Percentiles rank a stretch among this genome's conserved stretches.
Evolutionary conservation across 2,329 filamentous ascomycete species (phyloP).

Genomic region (Nothopassalora personata): DNA sequence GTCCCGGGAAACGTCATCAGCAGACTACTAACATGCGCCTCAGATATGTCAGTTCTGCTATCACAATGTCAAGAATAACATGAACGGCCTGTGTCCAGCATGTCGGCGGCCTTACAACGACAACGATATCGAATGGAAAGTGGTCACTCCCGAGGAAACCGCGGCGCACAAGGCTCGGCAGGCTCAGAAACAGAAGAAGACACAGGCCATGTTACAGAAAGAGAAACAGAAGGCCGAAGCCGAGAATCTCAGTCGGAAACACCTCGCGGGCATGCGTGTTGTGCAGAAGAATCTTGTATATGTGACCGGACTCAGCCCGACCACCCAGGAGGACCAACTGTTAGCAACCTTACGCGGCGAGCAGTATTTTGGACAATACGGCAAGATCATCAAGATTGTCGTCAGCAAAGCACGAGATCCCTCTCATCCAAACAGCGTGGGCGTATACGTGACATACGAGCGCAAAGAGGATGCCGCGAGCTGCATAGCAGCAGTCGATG

Average conservation of each 20-base stretch:
- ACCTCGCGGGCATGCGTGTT: constrained; percentile 88
- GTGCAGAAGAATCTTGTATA: constrained; percentile 99
- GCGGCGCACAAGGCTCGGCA: constrained; percentile 65
- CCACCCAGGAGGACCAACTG: constrained; percentile 84
- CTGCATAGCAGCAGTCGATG: constrained; percentile 89
- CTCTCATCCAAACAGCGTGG: constrained; percentile 72
- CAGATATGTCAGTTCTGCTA: constrained; percentile 99
- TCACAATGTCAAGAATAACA: constrained; percentile 98
- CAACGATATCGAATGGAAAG: constrained; percentile 94
- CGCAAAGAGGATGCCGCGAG: constrained; percentile 81
- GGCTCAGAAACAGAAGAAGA: constrained; percentile 82
- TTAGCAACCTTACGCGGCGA: constrained; percentile 82
- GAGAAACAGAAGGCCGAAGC: constrained; percentile 95
- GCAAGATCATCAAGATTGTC: constrained; percentile 96
- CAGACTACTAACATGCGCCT: constrained; percentile 14
- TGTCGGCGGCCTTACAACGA: constrained; percentile 94
- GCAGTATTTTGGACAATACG: constrained; percentile 97
- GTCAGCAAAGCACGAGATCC: constrained; percentile 90
- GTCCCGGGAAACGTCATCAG: not conserved
- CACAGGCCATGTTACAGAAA: constrained; percentile 82
- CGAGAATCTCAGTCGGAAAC: constrained; percentile 91
- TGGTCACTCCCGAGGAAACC: constrained; percentile 91
- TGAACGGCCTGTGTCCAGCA: constrained; percentile 96
- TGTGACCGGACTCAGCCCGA: constrained; percentile 88
- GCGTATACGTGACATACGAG: constrained; percentile 97